Conservation (phyloP, 2,329 filamentous ascomycete species). For the Fusarium compactum region DNA sequence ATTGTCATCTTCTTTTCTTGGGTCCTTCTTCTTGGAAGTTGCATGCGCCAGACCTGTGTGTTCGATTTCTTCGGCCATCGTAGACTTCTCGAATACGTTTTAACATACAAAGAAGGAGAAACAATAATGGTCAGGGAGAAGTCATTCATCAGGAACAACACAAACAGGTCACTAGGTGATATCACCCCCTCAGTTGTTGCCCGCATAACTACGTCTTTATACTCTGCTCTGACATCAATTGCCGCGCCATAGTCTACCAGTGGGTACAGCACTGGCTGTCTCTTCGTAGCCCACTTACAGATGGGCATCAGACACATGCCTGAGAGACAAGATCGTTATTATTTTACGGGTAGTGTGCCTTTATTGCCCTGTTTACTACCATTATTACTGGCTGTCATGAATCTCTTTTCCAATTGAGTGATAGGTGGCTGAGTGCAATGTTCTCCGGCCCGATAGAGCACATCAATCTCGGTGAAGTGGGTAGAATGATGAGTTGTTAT, state of each 20-base stretch:
- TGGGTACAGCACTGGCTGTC: neutral
- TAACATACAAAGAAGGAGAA: no score
- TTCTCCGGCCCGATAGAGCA: neutral
- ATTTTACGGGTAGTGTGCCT: neutral
- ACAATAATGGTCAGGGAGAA: neutral
- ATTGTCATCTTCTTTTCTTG: neutral
- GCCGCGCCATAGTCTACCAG: neutral
- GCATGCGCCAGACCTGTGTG: neutral
- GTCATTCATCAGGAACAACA: accelerated
- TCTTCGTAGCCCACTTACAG: neutral
- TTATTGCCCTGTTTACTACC: neutral
- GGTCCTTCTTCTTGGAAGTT: neutral
- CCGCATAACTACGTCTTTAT: neutral
- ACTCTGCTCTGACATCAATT: neutral
- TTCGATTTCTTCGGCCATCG: neutral
- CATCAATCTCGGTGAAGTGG: no score
- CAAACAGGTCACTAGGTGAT: neutral
- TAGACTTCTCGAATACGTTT: neutral
- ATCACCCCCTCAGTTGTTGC: neutral
- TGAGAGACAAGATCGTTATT: neutral
- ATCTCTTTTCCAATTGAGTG: neutral
- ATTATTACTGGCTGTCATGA: neutral
- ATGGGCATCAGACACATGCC: neutral
- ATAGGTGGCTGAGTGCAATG: neutral
- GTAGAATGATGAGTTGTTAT: accelerated